Evolutionary conservation across 192 early-diverging fungal genomes (phyloP).

Genomic region (Umbelopsis vinacea): DNA sequence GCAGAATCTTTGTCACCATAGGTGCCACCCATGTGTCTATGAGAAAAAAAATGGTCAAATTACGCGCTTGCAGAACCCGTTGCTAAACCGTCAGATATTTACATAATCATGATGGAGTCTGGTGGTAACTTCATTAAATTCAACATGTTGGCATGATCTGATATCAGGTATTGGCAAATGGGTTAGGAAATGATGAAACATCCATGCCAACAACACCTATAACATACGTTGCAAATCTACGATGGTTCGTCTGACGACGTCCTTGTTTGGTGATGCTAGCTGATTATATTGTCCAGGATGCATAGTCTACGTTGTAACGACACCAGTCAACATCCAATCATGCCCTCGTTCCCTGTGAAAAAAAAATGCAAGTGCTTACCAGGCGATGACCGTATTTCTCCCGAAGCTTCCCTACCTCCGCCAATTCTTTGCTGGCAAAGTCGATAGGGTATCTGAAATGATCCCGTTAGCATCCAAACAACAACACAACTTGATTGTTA

Average conservation of each 20-base stretch:
- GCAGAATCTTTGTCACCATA: constrained; percentile 33
- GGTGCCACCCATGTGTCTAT: constrained; percentile 38
- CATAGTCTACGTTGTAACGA: constrained; percentile 32
- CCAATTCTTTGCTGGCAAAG: constrained; percentile 43
- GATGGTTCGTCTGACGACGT: constrained; percentile 43
- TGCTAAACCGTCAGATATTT: constrained; percentile 33
- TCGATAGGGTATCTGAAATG: constrained; percentile 35
- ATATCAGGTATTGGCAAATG: not conserved
- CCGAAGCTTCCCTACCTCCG: constrained; percentile 41
- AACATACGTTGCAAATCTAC: constrained; percentile 40
- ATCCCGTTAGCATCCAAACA: not conserved
- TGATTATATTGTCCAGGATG: constrained; percentile 59
- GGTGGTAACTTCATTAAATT: constrained; percentile 45
- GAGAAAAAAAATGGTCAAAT: too few species aligned
- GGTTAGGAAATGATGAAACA: not conserved
- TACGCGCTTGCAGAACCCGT: too few species aligned
- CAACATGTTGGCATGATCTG: constrained; percentile 50
- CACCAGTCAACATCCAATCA: not conserved
- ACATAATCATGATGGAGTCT: constrained; percentile 57
- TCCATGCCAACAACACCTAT: not conserved
- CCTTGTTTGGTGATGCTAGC: constrained; percentile 40
- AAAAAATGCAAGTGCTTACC: constrained; percentile 5
- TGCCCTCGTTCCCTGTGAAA: not conserved
- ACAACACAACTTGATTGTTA: not conserved
- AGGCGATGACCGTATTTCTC: constrained; percentile 48